Evolutionary conservation across 441 rosid species (phyloP), one percentile per base, ranked within the genome.

Genomic region (Manihot esculenta): DNA sequence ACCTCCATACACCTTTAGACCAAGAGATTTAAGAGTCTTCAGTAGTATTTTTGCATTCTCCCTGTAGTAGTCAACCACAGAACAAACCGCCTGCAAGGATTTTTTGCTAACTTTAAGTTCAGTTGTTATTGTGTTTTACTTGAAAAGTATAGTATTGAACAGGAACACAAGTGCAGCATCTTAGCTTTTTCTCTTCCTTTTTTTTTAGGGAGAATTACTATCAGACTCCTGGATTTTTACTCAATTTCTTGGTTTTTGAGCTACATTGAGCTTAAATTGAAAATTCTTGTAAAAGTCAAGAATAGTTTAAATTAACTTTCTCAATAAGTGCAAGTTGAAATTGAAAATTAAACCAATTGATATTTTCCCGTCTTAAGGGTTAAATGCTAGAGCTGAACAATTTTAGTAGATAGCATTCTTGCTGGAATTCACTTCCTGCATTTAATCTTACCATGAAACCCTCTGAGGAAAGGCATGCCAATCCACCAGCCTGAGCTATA

Each of bases 401-500:
- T 53, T 47, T 7, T 53, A 66, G 58, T 20, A 27, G 44, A n/a
- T 50, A 24, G 57, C 13, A 33, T 12, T 50, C 30, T 13, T 50
- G 42, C 24, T 11, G 26, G 58, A 26, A 41, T 35, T 15, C 21
- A 23, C 24, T 17, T 53, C 26, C 30, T 38, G 62, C 27, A 64
- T 17, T 57, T 47, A 35, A 20, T 41, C 66, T 30, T 76, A 84
- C 94, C 85, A 62, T 74, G 56, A 83, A 83, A 64, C 92, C 90
- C 59, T 66, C 73, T 0, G 85, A 27, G 42, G 93, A 84, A 74
- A 90, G 93, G 27, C 93, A 85, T n/a, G 89, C 85, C 14, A 90
- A 66, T 27, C 93, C 93, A 66, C 93, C 90, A 0, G 87, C 88
- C 62, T 90, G 93, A 11, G 91, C 79, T 18, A 90, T 85, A 66